These are phyloP conservation scores for Rhodocollybia butyracea DNA, from an alignment of 768 basidiomycete species.

Conservation along the genomic window DNA sequence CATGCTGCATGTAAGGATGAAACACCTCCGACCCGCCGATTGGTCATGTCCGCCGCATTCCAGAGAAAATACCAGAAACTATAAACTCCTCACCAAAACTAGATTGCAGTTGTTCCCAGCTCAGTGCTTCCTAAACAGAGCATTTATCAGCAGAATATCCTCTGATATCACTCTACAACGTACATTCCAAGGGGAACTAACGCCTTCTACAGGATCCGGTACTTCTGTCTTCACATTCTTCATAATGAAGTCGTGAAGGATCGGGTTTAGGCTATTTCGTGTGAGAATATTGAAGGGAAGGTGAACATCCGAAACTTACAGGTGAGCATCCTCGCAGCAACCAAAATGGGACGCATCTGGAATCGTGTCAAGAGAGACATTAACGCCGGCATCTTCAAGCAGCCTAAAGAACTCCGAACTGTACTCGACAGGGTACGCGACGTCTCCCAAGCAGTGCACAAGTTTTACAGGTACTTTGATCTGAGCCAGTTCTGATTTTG, in stretches of 20 bases:
- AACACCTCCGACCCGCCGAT: too few species aligned
- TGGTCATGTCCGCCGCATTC: too few species aligned
- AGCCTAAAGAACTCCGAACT: constrained; percentile 21
- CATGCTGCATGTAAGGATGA: too few species aligned
- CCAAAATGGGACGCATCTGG: constrained; percentile 35
- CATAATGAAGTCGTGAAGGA: constrained; percentile 28
- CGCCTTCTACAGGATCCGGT: background rate
- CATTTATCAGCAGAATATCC: background rate
- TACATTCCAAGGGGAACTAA: constrained; percentile 5
- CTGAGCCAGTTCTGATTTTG: constrained; percentile 18
- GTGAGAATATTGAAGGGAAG: background rate
- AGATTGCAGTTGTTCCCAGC: background rate
- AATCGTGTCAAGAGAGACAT: constrained; percentile 22
- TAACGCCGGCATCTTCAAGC: constrained; percentile 23
- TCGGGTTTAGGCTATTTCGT: constrained; percentile 22
- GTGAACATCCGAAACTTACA: constrained; percentile 17
- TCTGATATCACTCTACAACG: background rate
- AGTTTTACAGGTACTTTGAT: constrained; percentile 29
- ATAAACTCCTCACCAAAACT: background rate
- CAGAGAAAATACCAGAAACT: background rate
- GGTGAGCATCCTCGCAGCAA: constrained; percentile 27
- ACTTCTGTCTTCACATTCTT: constrained; percentile 13
- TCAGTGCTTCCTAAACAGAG: background rate
- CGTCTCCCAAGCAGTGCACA: constrained; percentile 30
- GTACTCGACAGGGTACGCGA: constrained; percentile 30